Base-by-base conservation (phyloP, 305 asterid genomes). In the Fraxinus latifolia region DNA sequence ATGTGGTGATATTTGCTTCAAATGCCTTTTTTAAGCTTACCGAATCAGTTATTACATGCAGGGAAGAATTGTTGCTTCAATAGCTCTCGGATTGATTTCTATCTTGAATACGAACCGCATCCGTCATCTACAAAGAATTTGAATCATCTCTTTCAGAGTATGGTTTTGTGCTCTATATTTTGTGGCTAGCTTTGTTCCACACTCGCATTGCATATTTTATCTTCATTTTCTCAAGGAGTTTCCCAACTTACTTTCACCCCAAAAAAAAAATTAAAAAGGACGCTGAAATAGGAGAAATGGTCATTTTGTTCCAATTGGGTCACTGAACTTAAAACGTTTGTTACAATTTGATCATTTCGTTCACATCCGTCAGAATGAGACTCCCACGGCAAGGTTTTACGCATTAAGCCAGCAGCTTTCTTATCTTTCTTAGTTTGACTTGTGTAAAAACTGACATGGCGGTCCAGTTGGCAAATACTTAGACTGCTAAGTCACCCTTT, bases 61-160 rank as follows among this genome's bases (percentile, higher is more conserved):
- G 99, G 99, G 85, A 79, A 87, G 85, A 94, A 91, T 80, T 96
- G 99, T 90, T 96, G 98, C 90, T 93, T 94, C 93, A 96, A 96
- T 82, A 85, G 89, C 91, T 91, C 98, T 2, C 91, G 94, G 80
- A 90, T 94, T 17, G 91, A 90, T 73, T 84, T 86, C 87, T 96
- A 93, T 86, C 99, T 96, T 34, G 93, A 90, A 83, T 91, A 88
- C 12, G 99, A 96, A 91, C 99, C 98, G 39, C 96, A 94, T 80
- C 98, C 98, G 77, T 85, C 99, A 77, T 95, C 98, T 78, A 77
- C 95, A 1, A 96, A 92, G 89, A 96, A 96, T 86, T 83, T 96
- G 89, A 89, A 90, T 82, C 99, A 94, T 87, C 97, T 96, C 77
- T 96, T 94, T 84, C 97, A 96, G 86, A 96, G 99, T 96, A 92